Evolutionary conservation across 192 early-diverging fungal species (phyloP), one percentile per base, ranked within the genome.

Genomic region (Podochytrium sp.): DNA sequence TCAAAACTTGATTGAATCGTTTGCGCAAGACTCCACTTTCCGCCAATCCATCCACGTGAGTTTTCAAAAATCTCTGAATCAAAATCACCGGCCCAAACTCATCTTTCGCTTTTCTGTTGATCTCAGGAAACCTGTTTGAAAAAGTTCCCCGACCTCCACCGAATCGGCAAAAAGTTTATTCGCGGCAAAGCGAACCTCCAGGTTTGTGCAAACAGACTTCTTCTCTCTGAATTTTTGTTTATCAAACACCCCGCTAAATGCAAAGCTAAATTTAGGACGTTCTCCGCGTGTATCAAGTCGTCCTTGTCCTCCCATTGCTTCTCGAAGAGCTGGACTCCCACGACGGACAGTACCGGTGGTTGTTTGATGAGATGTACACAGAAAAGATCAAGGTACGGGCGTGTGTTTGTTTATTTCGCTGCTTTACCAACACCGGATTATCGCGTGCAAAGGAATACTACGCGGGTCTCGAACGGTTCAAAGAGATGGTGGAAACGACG

Each of bases 401-500:
- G 35, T 14, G 38, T 1, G n/a, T 49, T 53, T 18, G 56, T 49
- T 55, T 40, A 5, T 58, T 27, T 33, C 32, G 39, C 16, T 33
- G 2, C 29, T 34, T 56, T 32, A 16, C 32, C 33, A 59, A 38
- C n/a, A n/a, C n/a, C n/a, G n/a, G n/a, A 18, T 33, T 2, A 0
- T 61, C 37, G 33, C 4, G 4, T 30, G n/a, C 23, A 34, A 58
- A 86, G 75, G 81, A 88, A 73, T 77, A 84, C 71, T 71, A 71
- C 18, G 69, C 63, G 2, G 84, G 90, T 27, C 85, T 97, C 18
- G 80, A 80, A 27, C 90, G 88, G 18, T 78, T 95, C 40, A 84
- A 92, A 73, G 85, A 91, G 39, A 78, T 99, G 73, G 93, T 97
- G 5, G 97, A 98, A 77, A 92, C 91, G 4, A 95, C 93, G 0